These are phyloP conservation scores for Kalmusia sp. DNA, from an alignment of 2,329 filamentous ascomycete genomes.

Conservation along the genomic window DNA sequence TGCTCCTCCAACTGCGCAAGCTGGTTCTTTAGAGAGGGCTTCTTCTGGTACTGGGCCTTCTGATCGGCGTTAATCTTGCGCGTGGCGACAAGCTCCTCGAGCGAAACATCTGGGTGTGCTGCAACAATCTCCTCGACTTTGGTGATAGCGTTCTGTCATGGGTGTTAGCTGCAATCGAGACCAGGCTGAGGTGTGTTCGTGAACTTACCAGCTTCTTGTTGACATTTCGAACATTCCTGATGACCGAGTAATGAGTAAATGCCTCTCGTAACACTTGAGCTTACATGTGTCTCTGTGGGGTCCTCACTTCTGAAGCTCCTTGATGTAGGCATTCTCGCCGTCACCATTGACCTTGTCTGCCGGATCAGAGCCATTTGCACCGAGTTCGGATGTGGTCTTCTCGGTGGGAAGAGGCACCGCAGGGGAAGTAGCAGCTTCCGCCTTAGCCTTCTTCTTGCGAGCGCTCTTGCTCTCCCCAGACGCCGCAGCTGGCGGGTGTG, in stretches of 20 bases:
- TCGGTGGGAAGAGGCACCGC: conserved; percentile 53
- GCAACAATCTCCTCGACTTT: conserved; percentile 75
- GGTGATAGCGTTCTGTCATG: conserved; percentile 67
- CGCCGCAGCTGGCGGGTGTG: conserved; percentile 68
- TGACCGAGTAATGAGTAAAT: conserved; percentile 21
- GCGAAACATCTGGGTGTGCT: conserved; percentile 72
- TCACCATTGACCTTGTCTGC: conserved; percentile 58
- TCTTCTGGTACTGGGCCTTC: conserved; percentile 78
- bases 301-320: conserved; percentile 88
- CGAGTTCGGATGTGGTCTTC: conserved; percentile 38
- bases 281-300: conserved; percentile 10
- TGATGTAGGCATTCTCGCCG: conserved; percentile 82
- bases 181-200: conserved; percentile 4
- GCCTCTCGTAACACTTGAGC: conserved; percentile 6
- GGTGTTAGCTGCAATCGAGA: conserved; percentile 25
- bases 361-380: conserved; percentile 38
- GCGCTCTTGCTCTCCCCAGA: conserved; percentile 61
- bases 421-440: conserved; percentile 46
- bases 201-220: conserved; percentile 89
- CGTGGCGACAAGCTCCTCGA: conserved; percentile 74
- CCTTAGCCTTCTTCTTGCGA: conserved; percentile 61
- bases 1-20: conserved; percentile 76
- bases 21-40: conserved; percentile 73
- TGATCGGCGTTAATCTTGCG: conserved; percentile 84
- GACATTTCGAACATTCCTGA: conserved; percentile 86